Percentiles rank a stretch among this genome's conserved stretches.
Evolutionary conservation across 2,329 filamentous ascomycete genomes (phyloP).

Genomic region (Talaromyces sp.): DNA sequence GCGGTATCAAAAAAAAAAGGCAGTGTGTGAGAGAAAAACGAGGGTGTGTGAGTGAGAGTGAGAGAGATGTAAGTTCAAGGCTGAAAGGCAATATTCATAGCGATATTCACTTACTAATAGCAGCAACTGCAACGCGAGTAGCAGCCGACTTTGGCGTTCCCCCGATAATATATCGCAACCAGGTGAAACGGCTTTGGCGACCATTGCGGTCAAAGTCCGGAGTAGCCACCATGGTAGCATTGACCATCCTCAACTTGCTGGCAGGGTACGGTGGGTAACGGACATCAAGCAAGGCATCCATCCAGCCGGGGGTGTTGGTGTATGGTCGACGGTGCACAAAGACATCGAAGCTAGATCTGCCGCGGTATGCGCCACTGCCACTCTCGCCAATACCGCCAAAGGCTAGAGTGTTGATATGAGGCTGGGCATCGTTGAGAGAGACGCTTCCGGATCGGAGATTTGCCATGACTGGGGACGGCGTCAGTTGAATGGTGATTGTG

Average conservation of each 20-base stretch:
- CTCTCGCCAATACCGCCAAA: slow-evolving; percentile 82
- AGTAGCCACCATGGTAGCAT: slow-evolving; percentile 46
- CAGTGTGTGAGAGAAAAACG: neutral
- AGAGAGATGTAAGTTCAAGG: slow-evolving; percentile 7
- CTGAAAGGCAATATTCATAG: neutral
- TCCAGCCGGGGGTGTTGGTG: slow-evolving; percentile 56
- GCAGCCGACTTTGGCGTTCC: slow-evolving; percentile 32
- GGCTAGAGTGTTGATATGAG: slow-evolving; percentile 67
- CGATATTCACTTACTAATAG: slow-evolving; percentile 34
- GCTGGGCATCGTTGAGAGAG: slow-evolving; percentile 54
- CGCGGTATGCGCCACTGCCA: slow-evolving; percentile 71
- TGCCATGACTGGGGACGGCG: slow-evolving; percentile 49
- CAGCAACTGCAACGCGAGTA: slow-evolving; percentile 28
- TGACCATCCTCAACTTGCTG: slow-evolving; percentile 42
- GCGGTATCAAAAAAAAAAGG: neutral
- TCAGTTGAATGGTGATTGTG: neutral
- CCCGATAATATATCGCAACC: slow-evolving; percentile 35
- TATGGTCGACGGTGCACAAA: slow-evolving; percentile 58
- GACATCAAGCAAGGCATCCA: slow-evolving; percentile 52
- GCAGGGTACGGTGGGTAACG: slow-evolving; percentile 58
- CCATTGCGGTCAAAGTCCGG: slow-evolving; percentile 60
- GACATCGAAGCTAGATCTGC: slow-evolving; percentile 61
- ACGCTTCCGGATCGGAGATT: slow-evolving; percentile 64
- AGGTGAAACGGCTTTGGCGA: slow-evolving; percentile 32
- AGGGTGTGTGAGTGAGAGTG: slow-evolving; percentile 2